These are phyloP conservation scores for Tylopilus felleus DNA, from an alignment of 768 basidiomycete genomes.

Conservation along the genomic window DNA sequence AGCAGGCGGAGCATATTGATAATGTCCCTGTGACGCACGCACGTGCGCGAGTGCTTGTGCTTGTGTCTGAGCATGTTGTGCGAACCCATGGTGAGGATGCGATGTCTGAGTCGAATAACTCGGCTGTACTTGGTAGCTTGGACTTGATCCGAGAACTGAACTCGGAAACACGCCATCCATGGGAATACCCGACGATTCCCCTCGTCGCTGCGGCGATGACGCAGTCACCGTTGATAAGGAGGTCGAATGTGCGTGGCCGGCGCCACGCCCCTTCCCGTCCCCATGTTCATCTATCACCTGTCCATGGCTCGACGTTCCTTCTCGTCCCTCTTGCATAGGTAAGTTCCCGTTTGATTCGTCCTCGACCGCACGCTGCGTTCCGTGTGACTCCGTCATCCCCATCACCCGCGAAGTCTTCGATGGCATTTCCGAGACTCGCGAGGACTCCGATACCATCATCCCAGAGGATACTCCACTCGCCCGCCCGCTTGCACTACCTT, in stretches of 20 bases:
- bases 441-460: conserved; percentile 11
- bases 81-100: not conserved
- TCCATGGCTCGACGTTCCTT: not conserved
- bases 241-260: conserved; percentile 19
- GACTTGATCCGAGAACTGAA: not conserved
- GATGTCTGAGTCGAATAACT: conserved; percentile 1
- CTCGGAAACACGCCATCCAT: not conserved
- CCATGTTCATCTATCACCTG: not conserved
- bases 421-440: conserved; percentile 3
- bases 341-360: not conserved
- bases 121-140: conserved; percentile 1
- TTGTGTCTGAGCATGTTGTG: conserved; percentile 8
- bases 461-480: conserved; percentile 15
- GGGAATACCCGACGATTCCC: not conserved
- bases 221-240: conserved; percentile 27
- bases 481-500: conserved; percentile 6
- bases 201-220: conserved; percentile 13
- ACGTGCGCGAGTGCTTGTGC: not conserved
- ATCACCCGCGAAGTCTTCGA: not conserved
- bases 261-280: not conserved
- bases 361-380: not conserved
- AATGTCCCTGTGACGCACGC: conserved; percentile 10
- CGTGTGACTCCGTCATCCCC: not conserved
- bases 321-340: not conserved
- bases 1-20: conserved; percentile 2